phyloP scores from a whole-genome alignment of 2,329 filamentous ascomycete species.

The Scytalidium lignicola region DNA sequence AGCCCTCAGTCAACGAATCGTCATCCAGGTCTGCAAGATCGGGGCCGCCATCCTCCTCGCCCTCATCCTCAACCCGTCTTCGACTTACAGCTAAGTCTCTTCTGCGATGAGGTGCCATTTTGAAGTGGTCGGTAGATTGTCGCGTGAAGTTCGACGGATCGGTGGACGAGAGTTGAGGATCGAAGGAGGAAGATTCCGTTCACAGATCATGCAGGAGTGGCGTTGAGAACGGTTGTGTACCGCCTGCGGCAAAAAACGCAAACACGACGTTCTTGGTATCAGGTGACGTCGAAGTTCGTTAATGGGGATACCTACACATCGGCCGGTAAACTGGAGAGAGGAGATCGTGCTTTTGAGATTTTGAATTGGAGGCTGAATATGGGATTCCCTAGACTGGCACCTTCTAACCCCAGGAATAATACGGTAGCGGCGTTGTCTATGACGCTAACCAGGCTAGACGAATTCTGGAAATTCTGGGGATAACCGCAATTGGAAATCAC shows the following conservation, averaged over 20 bases:
- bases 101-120: constrained; percentile 51
- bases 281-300: constrained; percentile 16
- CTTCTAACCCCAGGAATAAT: not conserved
- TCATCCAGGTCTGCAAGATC: constrained; percentile 56
- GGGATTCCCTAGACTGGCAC: constrained; percentile 12
- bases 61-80: constrained; percentile 65
- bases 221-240: constrained; percentile 24
- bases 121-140: constrained; percentile 23
- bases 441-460: not conserved
- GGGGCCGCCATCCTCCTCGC: constrained; percentile 58
- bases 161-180: constrained; percentile 24
- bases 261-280: constrained; percentile 14
- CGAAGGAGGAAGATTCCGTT: constrained; percentile 21
- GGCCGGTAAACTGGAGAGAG: constrained; percentile 17
- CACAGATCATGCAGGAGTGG: constrained; percentile 29
- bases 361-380: constrained; percentile 18
- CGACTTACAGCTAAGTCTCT: constrained; percentile 63
- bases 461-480: not conserved
- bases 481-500: not conserved
- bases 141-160: constrained; percentile 27
- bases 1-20: constrained; percentile 62
- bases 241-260: constrained; percentile 28
- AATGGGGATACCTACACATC: constrained; percentile 26
- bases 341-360: constrained; percentile 13
- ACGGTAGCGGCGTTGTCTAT: not conserved